Percentiles rank a stretch among this genome's conserved stretches.
phyloP scores from a whole-genome alignment of 2,329 filamentous ascomycete species.

The Nannizzia gypsea region DNA sequence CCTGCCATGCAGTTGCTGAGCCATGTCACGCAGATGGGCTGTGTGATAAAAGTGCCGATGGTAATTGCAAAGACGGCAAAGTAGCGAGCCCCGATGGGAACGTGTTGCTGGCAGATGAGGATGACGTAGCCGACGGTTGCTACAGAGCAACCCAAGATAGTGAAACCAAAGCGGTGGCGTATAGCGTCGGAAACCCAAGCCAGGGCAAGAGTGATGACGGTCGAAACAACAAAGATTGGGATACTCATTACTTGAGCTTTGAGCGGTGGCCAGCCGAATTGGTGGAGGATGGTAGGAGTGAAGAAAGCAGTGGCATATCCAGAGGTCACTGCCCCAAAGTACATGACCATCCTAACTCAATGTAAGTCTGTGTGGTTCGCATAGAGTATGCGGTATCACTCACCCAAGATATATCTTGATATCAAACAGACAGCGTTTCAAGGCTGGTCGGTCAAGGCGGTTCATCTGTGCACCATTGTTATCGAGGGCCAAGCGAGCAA shows the following conservation, averaged over 20 bases:
- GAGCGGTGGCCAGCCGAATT: constrained; percentile 46
- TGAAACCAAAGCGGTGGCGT: constrained; percentile 44
- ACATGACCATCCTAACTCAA: constrained; percentile 42
- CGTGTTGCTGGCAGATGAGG: constrained; percentile 38
- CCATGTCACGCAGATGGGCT: constrained; percentile 47
- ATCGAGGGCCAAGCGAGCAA: constrained; percentile 33
- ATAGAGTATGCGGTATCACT: neutral
- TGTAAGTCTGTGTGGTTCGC: neutral
- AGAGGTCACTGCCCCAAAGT: constrained; percentile 49
- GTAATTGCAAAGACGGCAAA: constrained; percentile 46
- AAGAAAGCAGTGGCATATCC: constrained; percentile 36
- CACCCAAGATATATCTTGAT: constrained; percentile 25
- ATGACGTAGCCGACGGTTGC: constrained; percentile 46
- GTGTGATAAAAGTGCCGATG: constrained; percentile 43
- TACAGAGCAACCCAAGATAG: constrained; percentile 39
- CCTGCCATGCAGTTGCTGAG: constrained; percentile 46
- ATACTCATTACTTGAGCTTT: constrained; percentile 40
- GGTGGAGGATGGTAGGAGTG: constrained; percentile 33
- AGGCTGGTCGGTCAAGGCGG: constrained; percentile 39
- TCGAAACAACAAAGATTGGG: constrained; percentile 52
- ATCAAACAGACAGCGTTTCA: constrained; percentile 38
- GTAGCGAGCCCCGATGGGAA: constrained; percentile 42
- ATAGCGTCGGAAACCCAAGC: constrained; percentile 42
- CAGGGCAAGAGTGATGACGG: constrained; percentile 43
- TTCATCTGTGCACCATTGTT: constrained; percentile 41